Base-by-base conservation (phyloP, 805 yeast species). In the Cyberlindnera amylophila region DNA sequence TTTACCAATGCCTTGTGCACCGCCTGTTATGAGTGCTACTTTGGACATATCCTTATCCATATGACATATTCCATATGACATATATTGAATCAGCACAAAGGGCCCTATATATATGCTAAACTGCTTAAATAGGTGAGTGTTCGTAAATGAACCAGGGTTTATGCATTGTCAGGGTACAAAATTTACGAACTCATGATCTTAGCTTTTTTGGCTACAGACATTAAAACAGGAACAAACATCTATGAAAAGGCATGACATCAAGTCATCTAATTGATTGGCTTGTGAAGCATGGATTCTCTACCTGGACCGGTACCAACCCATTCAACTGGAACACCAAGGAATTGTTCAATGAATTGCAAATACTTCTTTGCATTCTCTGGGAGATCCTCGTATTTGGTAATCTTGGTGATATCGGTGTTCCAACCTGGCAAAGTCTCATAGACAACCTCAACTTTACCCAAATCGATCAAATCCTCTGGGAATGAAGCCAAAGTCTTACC, bases 231-330 rank as follows among this genome's bases (percentile, higher is more conserved):
- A n/a, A n/a, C n/a, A n/a, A n/a, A n/a, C n/a, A n/a, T n/a, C n/a
- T n/a, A n/a, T n/a, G n/a, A n/a, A n/a, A n/a, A n/a, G n/a, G n/a
- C n/a, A n/a, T n/a, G n/a, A 15, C 12, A 13, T 32, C 21, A 10
- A 32, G 34, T 13, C 30, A 8, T 27, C 30, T 34, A 34, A 29
- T 34, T 34, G 36, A 34, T 15, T 34, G 46, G 60, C 63, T 79
- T 82, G 54, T 78, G 80, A 55, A 89, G 74, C 96, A 89, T 90
- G 29, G 90, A 81, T 44, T 85, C 95, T 71, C 98, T 86, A 41
- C 88, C 96, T 50, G 99, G 97, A 50, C 99, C 99, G 44, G 96
- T 93, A 63, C 99, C 99, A 49, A 93, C 93, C 97, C 97, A 93
- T 64, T 84, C 85, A 50, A 93, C 76, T 43, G 95, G 96, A 45